phyloP scores from a whole-genome alignment of 345 rosid species.

The Citrus glauca region DNA sequence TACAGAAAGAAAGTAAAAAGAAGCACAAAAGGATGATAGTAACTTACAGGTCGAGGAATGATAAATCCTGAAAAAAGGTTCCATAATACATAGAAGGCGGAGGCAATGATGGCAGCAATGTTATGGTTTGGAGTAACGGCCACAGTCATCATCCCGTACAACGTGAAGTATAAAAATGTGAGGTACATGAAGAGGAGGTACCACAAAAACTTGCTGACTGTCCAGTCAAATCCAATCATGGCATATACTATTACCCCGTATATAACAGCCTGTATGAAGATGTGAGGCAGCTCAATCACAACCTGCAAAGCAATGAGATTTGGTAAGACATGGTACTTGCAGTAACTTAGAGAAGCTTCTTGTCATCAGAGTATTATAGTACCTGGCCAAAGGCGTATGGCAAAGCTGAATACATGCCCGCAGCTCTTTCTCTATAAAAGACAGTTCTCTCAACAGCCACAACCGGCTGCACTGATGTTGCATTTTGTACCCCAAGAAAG shows the following conservation, averaged over 20 bases:
- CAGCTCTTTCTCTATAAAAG: conserved; percentile 68
- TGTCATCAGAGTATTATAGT: neutral
- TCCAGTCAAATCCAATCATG: conserved; percentile 66
- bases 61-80: conserved; percentile 65
- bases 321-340: neutral
- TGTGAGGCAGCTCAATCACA: conserved; percentile 52
- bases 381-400: conserved; percentile 77
- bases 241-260: conserved; percentile 55
- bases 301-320: conserved; percentile 24
- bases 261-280: conserved; percentile 35
- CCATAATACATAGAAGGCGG: conserved; percentile 50
- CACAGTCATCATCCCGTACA: conserved; percentile 66
- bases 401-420: conserved; percentile 73
- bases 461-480: conserved; percentile 50
- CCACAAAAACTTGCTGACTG: conserved; percentile 48
- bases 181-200: conserved; percentile 57
- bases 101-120: conserved; percentile 45
- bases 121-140: conserved; percentile 58
- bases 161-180: conserved; percentile 55
- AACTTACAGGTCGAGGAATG: conserved; percentile 41
- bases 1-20: neutral
- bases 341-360: neutral
- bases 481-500: conserved; percentile 57
- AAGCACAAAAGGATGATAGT: neutral
- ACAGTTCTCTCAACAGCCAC: conserved; percentile 67